Conservation (phyloP, 805 yeast genomes). For the Candida dendrica region DNA sequence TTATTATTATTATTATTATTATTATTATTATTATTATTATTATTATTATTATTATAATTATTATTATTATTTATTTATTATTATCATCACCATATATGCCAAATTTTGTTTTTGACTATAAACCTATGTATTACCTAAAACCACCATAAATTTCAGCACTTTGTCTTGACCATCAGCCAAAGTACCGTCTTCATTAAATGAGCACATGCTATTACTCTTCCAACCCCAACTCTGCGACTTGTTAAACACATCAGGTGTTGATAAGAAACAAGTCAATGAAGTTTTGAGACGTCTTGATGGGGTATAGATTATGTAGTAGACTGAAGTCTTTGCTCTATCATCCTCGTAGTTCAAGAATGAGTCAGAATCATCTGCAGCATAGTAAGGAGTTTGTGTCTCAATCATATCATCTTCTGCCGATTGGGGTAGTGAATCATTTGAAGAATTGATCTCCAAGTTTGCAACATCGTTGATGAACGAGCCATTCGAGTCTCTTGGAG, state of each 20-base stretch:
- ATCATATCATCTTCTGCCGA: constrained; percentile 14
- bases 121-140: constrained; percentile 35
- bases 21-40: too few relatives aligned
- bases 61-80: background rate
- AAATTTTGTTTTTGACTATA: background rate
- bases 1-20: too few relatives aligned
- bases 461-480: background rate
- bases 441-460: background rate
- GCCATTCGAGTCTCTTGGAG: background rate
- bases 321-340: constrained; percentile 35
- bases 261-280: constrained; percentile 43
- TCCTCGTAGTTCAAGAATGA: constrained; percentile 39
- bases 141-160: constrained; percentile 41
- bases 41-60: too few relatives aligned
- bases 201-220: constrained; percentile 49
- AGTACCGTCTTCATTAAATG: constrained; percentile 41
- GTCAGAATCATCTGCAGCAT: constrained; percentile 4
- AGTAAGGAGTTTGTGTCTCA: background rate
- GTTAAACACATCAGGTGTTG: constrained; percentile 46
- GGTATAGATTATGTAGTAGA: constrained; percentile 47
- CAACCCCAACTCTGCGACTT: constrained; percentile 57
- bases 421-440: background rate
- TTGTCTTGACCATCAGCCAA: constrained; percentile 37
- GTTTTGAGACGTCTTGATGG: constrained; percentile 41
- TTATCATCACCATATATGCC: background rate